Evolutionary conservation across 371 early-diverging fungal species (phyloP).

Genomic region (Saksenaea vasiformis): DNA sequence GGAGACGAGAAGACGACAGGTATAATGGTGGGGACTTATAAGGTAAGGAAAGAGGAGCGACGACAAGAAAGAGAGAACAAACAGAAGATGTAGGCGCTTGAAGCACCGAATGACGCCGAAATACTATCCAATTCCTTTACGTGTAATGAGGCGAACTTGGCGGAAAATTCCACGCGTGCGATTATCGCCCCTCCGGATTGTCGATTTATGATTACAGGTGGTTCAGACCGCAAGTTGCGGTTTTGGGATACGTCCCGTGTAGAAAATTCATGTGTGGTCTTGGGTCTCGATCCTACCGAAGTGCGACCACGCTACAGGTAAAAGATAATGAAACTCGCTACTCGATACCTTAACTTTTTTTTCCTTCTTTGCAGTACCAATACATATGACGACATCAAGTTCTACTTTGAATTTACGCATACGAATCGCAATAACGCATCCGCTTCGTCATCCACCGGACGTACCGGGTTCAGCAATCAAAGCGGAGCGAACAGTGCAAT

Average conservation of each 20-base stretch:
- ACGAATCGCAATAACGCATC: constrained; percentile 23
- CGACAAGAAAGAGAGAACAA: not conserved
- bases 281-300: constrained; percentile 66
- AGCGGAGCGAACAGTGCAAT: constrained; percentile 19
- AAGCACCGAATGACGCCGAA: constrained; percentile 55
- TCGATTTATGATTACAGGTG: constrained; percentile 76
- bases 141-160: constrained; percentile 47
- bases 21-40: constrained; percentile 51
- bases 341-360: not conserved
- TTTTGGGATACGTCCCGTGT: constrained; percentile 75
- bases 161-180: constrained; percentile 59
- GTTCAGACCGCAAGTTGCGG: constrained; percentile 81
- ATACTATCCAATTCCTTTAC: constrained; percentile 54
- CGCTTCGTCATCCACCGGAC: constrained; percentile 13
- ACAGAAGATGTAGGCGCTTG: constrained; percentile 33
- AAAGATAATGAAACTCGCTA: not conserved
- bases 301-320: constrained; percentile 64
- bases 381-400: constrained; percentile 52
- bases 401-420: constrained; percentile 56
- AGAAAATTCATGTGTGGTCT: constrained; percentile 74
- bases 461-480: constrained; percentile 16
- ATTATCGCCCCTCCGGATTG: constrained; percentile 56
- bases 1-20: constrained; percentile 60
- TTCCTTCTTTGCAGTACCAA: constrained; percentile 50
- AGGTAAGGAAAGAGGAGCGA: constrained; percentile 24